Evolutionary conservation across 2,329 filamentous ascomycete species (phyloP).

Genomic region (Ophiostoma tasmaniense): DNA sequence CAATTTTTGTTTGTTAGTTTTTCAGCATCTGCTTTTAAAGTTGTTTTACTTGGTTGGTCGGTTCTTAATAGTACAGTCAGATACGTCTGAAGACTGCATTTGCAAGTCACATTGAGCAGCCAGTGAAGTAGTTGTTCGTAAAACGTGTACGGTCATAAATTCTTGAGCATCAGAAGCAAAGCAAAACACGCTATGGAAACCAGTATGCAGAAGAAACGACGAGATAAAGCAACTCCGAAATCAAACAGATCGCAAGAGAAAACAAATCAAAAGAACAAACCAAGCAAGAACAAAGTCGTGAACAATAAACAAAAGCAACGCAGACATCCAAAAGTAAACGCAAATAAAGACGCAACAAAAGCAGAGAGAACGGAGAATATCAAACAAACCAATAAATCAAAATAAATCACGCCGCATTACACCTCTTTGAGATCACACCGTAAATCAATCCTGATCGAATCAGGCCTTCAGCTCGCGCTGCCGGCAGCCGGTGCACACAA

Average conservation of each 20-base stretch:
- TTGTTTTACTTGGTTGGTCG: background rate
- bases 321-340: background rate
- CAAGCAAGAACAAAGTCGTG: background rate
- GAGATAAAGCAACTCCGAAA: background rate
- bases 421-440: background rate
- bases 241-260: background rate
- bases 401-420: background rate
- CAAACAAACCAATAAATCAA: background rate
- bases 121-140: background rate
- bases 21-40: background rate
- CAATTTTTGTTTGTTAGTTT: background rate
- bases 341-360: background rate
- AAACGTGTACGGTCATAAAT: constrained; percentile 4
- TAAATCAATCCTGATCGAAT: background rate
- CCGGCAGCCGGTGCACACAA: constrained; percentile 55
- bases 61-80: background rate
- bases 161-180: constrained; percentile 3
- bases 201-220: constrained; percentile 5
- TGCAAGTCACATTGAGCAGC: background rate
- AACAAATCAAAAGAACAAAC: background rate
- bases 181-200: background rate
- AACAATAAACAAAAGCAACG: background rate
- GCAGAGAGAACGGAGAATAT: background rate
- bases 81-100: background rate
- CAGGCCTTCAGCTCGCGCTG: constrained; percentile 50